phyloP scores from a whole-genome alignment of 2,329 filamentous ascomycete genomes.

The Scedosporium minutisporum region DNA sequence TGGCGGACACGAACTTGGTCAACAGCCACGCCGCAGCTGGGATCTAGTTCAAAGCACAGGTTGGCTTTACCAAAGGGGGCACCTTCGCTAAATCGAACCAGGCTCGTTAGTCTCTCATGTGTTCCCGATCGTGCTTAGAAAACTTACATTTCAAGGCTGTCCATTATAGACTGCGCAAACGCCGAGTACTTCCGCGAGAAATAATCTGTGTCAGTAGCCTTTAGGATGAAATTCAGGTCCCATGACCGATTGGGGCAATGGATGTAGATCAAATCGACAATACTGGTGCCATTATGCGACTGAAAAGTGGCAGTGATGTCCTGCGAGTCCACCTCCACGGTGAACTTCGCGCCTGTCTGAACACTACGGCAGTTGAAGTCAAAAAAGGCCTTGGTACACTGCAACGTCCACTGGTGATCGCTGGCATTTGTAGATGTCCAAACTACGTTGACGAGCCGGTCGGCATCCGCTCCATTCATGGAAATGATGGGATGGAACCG shows the following conservation, averaged over 20 bases:
- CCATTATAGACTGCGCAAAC: slow-evolving; percentile 1
- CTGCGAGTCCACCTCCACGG: slow-evolving; percentile 18
- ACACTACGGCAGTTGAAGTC: neutral
- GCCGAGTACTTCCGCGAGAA: neutral
- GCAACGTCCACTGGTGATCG: neutral
- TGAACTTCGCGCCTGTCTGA: slow-evolving; percentile 5
- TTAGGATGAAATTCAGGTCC: slow-evolving; percentile 17
- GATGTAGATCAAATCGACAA: slow-evolving; percentile 13
- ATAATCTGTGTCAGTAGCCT: slow-evolving; percentile 3
- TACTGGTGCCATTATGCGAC: slow-evolving; percentile 12
- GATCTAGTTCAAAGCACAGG: neutral
- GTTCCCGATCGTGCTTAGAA: too few species aligned
- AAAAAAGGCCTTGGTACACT: slow-evolving; percentile 14
- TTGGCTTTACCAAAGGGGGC: neutral
- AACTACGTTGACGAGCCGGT: slow-evolving; percentile 9
- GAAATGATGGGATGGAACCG: slow-evolving; percentile 8
- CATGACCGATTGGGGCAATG: slow-evolving; percentile 21
- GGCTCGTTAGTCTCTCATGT: neutral
- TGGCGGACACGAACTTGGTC: neutral
- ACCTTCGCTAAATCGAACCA: neutral
- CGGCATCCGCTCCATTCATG: slow-evolving; percentile 16
- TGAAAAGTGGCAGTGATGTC: slow-evolving; percentile 15
- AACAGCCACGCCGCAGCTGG: neutral
- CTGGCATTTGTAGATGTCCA: slow-evolving; percentile 13
- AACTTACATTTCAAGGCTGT: neutral